These are phyloP conservation scores for Alopecurus myosuroides DNA, from an alignment of 176 grass and related monocot species.

Conservation along the genomic window DNA sequence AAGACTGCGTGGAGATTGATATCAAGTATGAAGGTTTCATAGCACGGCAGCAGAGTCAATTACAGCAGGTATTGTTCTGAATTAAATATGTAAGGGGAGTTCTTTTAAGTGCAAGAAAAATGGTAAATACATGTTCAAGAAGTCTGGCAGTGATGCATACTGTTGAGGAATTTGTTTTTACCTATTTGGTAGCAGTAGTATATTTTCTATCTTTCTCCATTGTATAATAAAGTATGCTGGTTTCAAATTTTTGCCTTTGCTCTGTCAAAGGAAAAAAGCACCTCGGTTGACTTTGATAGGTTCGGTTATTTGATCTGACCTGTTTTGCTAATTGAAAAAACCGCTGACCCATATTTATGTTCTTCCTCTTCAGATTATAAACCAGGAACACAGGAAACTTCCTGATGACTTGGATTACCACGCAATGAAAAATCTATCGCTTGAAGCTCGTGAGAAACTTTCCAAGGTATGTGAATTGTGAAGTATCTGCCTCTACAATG, in stretches of 20 bases:
- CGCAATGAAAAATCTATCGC: slow-evolving; percentile 72
- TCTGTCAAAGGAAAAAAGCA: not conserved
- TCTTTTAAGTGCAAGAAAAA: slow-evolving; percentile 8
- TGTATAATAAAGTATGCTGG: not conserved
- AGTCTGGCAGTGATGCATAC: not conserved
- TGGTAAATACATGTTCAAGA: not conserved
- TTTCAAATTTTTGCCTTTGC: not conserved
- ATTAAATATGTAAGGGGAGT: not conserved
- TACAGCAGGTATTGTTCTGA: slow-evolving; percentile 68
- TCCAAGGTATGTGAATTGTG: slow-evolving; percentile 59
- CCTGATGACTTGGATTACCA: slow-evolving; percentile 96
- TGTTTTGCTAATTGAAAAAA: slow-evolving; percentile 4
- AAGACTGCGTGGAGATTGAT: slow-evolving; percentile 99
- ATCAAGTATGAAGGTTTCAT: slow-evolving; percentile 95
- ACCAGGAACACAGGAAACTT: slow-evolving; percentile 83
- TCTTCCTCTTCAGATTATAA: slow-evolving; percentile 60
- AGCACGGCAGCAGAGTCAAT: slow-evolving; percentile 67
- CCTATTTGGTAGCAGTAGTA: not conserved
- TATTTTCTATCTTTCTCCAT: not conserved
- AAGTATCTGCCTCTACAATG: not conserved
- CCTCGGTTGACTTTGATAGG: not conserved
- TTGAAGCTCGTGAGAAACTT: slow-evolving; percentile 97
- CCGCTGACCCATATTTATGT: not conserved
- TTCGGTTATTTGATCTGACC: not conserved
- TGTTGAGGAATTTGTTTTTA: slow-evolving; percentile 12